Percentiles rank a stretch among this genome's conserved stretches.
Conservation (phyloP, 2,329 filamentous ascomycete species). For the Acarospora socialis region DNA sequence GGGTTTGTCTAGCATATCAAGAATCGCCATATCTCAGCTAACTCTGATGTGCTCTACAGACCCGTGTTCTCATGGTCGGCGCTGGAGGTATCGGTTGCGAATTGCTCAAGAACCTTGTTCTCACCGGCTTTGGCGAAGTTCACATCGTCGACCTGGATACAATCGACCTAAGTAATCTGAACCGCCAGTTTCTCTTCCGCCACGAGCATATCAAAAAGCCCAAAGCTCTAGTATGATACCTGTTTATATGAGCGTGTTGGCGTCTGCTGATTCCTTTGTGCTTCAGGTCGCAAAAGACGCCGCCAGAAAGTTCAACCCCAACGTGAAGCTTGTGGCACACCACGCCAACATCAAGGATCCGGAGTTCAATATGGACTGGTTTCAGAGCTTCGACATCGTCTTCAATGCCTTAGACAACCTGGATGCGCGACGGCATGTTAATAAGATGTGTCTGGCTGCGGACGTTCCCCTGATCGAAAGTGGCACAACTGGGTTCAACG, state of each 20-base stretch:
- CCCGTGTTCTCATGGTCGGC: conserved; percentile 82
- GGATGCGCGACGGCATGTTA: conserved; percentile 85
- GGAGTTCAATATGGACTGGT: conserved; percentile 80
- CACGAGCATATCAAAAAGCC: conserved; percentile 97
- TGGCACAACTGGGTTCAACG: conserved; percentile 93
- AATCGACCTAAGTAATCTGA: conserved; percentile 94
- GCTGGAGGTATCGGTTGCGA: conserved; percentile 97
- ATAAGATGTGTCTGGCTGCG: conserved; percentile 90
- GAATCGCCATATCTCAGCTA: conserved; percentile 25
- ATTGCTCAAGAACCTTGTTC: conserved; percentile 87
- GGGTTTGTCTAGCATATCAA: conserved; percentile 50
- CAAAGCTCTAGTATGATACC: conserved; percentile 60
- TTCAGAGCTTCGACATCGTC: conserved; percentile 64
- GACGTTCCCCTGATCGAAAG: conserved; percentile 87
- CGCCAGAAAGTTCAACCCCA: conserved; percentile 79
- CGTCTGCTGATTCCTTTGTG: conserved; percentile 2
- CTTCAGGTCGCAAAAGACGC: conserved; percentile 77
- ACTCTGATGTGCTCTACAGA: conserved; percentile 34
- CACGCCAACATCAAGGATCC: conserved; percentile 91
- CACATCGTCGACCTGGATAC: conserved; percentile 96
- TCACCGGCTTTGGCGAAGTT: conserved; percentile 82
- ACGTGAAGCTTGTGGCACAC: conserved; percentile 71
- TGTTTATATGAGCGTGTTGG: neutral
- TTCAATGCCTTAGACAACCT: conserved; percentile 97
- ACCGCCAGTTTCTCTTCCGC: conserved; percentile 92